phyloP scores from a whole-genome alignment of 495 filamentous ascomycete species.

The Thozetella sp. region DNA sequence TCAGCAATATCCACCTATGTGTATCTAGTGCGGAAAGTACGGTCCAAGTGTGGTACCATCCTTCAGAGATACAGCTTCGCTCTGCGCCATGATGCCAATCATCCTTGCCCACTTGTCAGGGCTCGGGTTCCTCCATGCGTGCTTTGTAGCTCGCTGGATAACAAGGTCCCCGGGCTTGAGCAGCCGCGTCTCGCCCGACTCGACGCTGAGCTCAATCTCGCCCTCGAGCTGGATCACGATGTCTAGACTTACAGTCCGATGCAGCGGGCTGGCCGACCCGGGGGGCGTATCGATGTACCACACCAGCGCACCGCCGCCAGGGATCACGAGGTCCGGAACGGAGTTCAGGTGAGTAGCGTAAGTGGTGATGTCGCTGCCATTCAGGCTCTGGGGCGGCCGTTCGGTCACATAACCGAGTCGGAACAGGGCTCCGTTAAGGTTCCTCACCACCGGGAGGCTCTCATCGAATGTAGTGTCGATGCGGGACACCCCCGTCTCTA shows the following conservation, averaged over 20 bases:
- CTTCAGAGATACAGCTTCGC: not conserved
- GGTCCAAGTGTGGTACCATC: too few species aligned
- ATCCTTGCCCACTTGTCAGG: not conserved
- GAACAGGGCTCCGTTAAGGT: conserved; percentile 4
- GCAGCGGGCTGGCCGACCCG: conserved; percentile 42
- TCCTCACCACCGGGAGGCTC: not conserved
- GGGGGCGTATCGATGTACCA: conserved; percentile 52
- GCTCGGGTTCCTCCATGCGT: conserved; percentile 58
- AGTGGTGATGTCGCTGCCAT: conserved; percentile 3
- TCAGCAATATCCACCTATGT: too few species aligned
- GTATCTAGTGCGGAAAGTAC: too few species aligned
- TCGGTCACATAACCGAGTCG: conserved; percentile 6
- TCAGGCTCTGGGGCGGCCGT: conserved; percentile 3
- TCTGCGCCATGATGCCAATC: not conserved
- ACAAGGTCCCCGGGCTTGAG: conserved; percentile 55
- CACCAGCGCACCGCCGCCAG: conserved; percentile 36
- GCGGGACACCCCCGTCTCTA: not conserved
- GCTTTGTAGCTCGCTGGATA: conserved; percentile 60
- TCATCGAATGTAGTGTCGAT: conserved; percentile 5
- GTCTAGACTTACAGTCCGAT: conserved; percentile 64
- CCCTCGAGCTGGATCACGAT: conserved; percentile 69
- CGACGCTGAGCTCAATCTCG: conserved; percentile 52
- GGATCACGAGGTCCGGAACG: conserved; percentile 2
- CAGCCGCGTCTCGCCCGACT: conserved; percentile 49
- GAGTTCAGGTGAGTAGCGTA: not conserved